Base-by-base conservation (phyloP, 352 stramenopile genomes). In the Globisporangium irregulare region DNA sequence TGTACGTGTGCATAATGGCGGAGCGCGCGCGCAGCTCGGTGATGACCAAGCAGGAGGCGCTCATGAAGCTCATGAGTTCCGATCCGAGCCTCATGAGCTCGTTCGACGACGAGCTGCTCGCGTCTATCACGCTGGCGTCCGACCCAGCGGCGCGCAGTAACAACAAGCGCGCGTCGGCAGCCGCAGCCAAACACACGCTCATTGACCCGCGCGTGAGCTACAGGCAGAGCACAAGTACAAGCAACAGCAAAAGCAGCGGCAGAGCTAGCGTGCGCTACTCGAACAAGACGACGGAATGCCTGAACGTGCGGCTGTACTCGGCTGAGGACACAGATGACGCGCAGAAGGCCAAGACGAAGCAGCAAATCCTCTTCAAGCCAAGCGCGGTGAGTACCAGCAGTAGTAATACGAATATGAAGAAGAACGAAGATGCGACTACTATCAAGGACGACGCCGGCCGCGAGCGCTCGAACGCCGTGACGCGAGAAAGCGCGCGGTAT, bases 41-140 rank as follows among this genome's bases (percentile, higher is more conserved):
- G 38, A 60, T 62, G 38, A 64, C 51, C 43, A 85, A 78, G 67
- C 79, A 86, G 72, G 70, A 78, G 70, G 78, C 70, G 36, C 70
- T 87, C 53, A 75, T 82, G 71, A 65, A 64, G 46, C 76, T 87
- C 59, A 75, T 87, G 69, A 80, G 69, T 68, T 66, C 70, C 3
- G 70, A 87, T 46, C 79, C 77, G 62, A 75, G 73, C 56, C 66
- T 87, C 46, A 56, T 84, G 46, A 71, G 62, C 64, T 72, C 69
- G 6, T 58, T 87, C 46, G 75, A 87, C 66, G 69, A 74, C 25
- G 72, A 73, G 15, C 60, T 86, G 14, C 59, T 87, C 32, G 64
- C 70, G 3, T 80, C 73, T 12, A 73, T 87, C 65, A 80, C 73
- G 14, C 62, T 87, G 24, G 64, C 67, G 27, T 72, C 72, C 59